Base-by-base conservation (phyloP, 805 yeast genomes). In the Yarrowia bubula region DNA sequence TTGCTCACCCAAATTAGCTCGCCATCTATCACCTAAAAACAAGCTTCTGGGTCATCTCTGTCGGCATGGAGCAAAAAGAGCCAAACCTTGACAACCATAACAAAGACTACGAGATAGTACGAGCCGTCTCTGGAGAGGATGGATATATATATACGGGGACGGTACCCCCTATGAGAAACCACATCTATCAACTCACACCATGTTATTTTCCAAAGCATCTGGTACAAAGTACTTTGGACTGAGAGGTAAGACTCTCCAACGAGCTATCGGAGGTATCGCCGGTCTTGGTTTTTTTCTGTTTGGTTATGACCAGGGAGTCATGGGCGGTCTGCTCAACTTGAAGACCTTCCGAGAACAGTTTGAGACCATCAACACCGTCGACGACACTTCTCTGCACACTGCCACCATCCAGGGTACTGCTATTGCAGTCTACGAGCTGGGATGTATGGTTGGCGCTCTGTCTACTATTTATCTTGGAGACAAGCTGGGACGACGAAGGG, bases 241-340 rank as follows among this genome's bases (percentile, higher is more conserved):
- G 39, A 50, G 65, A 57, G 70, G 70, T 6, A 41, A 61, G 42
- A 47, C 38, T 9, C 67, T 70, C 15, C 65, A 68, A 38, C 47
- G 60, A 17, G 71, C 68, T 2, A 55, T 70, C 32, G 69, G 70
- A 5, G 13, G 53, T 14, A 37, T 70, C 15, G 70, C 70, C 22
- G 70, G 70, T 9, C 46, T 65, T 32, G 71, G 70, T n/a, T 71
- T 72, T 42, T 80, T 85, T 39, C 76, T 86, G 13, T 86, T 86
- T 67, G 90, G 90, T 1, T 86, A 84, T 70, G 89, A 85, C 68
- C 87, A 89, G 73, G 96, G 95, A 66, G 92, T 88, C 17, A 87
- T 90, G 81, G 84, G 89, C 42, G 92, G 95, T 1, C 83, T 90
- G 42, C 75, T 89, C 51, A 86, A 91, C 1, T 86, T 84, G 63